Evolutionary conservation across 805 yeast species (phyloP), one percentile per base, ranked within the genome.

Genomic region (Saturnispora silvae): DNA sequence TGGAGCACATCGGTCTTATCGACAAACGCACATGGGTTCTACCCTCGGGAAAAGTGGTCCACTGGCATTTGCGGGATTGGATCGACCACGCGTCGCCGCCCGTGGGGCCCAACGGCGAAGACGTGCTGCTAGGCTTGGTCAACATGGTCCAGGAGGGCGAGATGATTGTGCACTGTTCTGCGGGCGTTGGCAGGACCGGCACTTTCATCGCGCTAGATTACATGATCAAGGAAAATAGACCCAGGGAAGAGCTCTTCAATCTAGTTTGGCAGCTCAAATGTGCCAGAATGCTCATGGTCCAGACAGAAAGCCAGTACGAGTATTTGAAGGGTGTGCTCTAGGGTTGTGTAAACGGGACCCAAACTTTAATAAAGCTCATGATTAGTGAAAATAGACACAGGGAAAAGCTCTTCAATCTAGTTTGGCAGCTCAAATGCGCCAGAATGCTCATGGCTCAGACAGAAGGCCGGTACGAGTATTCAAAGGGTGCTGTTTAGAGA

Each of bases 101-200:
- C 3, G 15, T 15, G 16, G 20, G 25, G 8, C 17, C 24, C 2
- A 13, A 24, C 17, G 47, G 41, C 11, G 29, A 35, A 16, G 38
- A 40, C 24, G 17, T 33, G 16, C 20, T 28, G 24, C 25, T 38
- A 17, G 9, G 13, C 5, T 19, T 37, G 10, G 32, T 41, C 17
- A 19, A 35, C 17, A 33, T 11, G 20, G 20, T 33, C 32, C 9
- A 20, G 4, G 20, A 19, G 15, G 27, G 27, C 1, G 55, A 51
- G 33, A 40, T 47, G 4, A 46, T 70, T 22, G 73, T 68, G 5
- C 78, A 72, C 49, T 72, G 78, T 44, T 70, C 76, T 2, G 78
- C 78, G 0, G 78, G 78, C 0, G 74, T 76, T 43, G 78, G 78
- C 10, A 59, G 78, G 44, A 68, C 77, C 0, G 76, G 76, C 6